A percentile compares a stretch with the other conserved stretches of the same genome.
Conservation (phyloP, 2,329 filamentous ascomycete genomes). For the Ceratocystis variospora region DNA sequence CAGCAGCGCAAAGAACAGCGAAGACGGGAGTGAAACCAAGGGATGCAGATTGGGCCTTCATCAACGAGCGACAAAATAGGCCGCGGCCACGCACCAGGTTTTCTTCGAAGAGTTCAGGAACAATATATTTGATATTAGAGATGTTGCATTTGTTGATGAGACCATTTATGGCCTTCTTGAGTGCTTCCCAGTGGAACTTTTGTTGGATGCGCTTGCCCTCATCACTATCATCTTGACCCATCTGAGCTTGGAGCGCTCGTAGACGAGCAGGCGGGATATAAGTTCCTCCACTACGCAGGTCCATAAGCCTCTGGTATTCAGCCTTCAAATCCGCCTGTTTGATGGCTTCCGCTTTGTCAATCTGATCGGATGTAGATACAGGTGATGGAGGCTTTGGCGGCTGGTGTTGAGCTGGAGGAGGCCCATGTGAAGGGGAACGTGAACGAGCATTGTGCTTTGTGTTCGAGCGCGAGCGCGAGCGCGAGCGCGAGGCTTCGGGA, state of each 20-base stretch:
- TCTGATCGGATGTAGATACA: conserved; percentile 22
- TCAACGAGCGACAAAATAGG: conserved; percentile 87
- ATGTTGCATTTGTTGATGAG: conserved; percentile 99
- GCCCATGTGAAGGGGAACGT: conserved; percentile 25
- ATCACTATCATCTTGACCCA: conserved; percentile 90
- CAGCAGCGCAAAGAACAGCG: conserved; percentile 86
- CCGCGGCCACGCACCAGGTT: conserved; percentile 85
- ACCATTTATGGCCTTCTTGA: conserved; percentile 98
- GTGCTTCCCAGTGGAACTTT: conserved; percentile 59
- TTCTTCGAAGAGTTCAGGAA: conserved; percentile 89
- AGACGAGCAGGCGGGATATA: conserved; percentile 90
- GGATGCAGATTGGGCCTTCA: conserved; percentile 95
- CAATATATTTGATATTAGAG: conserved; percentile 93
- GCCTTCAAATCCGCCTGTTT: conserved; percentile 81
- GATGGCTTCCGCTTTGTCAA: conserved; percentile 54
- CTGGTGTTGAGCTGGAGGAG: conserved; percentile 21
- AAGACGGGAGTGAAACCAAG: conserved; percentile 94
- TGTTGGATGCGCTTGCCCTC: conserved; percentile 92
- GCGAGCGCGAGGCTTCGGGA: conserved; percentile 6
- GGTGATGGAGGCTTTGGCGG: conserved; percentile 21
- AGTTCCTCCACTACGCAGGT: conserved; percentile 84
- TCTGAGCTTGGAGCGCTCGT: conserved; percentile 84
- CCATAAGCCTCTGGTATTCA: conserved; percentile 84
- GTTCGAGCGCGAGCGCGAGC: conserved; percentile 16
- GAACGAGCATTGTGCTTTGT: conserved; percentile 25